Conservation (phyloP, 179 eudicot genomes). For the Sideroxylon spinosum region DNA sequence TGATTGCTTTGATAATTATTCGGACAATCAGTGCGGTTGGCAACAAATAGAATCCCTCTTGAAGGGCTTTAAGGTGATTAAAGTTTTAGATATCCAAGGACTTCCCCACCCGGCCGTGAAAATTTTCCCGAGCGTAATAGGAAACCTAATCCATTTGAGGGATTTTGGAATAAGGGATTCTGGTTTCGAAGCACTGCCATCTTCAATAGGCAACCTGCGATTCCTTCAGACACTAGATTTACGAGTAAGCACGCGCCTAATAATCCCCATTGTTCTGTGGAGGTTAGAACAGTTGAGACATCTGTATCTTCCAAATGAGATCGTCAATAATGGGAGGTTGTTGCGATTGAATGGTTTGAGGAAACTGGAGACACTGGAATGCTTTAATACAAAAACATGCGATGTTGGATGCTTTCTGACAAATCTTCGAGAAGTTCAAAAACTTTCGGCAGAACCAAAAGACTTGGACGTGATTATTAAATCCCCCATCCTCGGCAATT, state of each 20-base stretch:
- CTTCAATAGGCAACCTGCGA: too few species aligned
- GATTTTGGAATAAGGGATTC: too few species aligned
- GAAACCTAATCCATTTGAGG: not conserved
- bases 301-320: constrained; percentile 11
- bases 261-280: not conserved
- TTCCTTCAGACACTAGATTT: too few species aligned
- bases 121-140: not conserved
- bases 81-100: not conserved
- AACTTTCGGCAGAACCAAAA: too few species aligned
- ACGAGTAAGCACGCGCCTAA: too few species aligned
- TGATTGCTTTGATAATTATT: not conserved
- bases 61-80: not conserved
- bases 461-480: too few species aligned
- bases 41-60: not conserved
- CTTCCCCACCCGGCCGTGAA: not conserved
- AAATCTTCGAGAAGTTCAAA: too few species aligned
- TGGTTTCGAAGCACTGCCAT: too few species aligned
- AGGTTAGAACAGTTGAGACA: constrained; percentile 14
- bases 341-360: constrained; percentile 7
- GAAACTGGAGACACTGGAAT: constrained; percentile 8
- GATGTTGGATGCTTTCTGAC: not conserved
- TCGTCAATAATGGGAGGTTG: not conserved
- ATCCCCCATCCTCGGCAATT: not conserved
- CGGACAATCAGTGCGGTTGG: not conserved
- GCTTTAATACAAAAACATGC: not conserved